Evolutionary conservation across 148 eudicot genomes (phyloP).

Genomic region (Nyssa sinensis): DNA sequence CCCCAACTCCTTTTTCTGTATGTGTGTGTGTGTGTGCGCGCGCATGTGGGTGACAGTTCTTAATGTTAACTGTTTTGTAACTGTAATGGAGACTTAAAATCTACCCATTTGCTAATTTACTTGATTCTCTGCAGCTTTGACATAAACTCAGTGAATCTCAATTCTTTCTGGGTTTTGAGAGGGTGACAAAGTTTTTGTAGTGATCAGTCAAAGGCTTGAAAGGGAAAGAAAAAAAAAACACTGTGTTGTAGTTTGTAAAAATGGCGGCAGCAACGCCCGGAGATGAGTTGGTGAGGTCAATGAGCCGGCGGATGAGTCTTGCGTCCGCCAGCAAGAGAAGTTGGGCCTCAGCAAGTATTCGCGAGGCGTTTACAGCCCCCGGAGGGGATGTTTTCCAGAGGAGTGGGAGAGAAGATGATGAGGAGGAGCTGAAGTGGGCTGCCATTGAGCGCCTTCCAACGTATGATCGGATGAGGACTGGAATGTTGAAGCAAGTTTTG

Average conservation of each 20-base stretch:
- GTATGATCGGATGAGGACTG: constrained; percentile 36
- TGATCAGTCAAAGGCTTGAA: not conserved
- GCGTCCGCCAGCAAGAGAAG: constrained; percentile 28
- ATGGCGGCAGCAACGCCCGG: constrained; percentile 26
- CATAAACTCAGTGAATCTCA: not conserved
- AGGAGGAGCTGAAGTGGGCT: constrained; percentile 52
- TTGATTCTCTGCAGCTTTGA: not conserved
- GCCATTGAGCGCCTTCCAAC: constrained; percentile 57
- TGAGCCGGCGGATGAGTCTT: constrained; percentile 30
- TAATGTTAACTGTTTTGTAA: too few species aligned
- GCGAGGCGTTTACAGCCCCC: constrained; percentile 31
- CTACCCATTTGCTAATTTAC: not conserved
- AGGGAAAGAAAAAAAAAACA: not conserved
- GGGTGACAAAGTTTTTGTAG: not conserved
- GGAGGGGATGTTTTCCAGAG: constrained; percentile 32
- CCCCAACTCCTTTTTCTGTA: too few species aligned
- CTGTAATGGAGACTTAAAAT: too few species aligned
- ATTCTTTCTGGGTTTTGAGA: not conserved
- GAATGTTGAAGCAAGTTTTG: constrained; percentile 35
- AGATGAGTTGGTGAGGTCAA: constrained; percentile 32
- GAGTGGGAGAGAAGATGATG: constrained; percentile 40
- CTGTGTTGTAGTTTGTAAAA: not conserved
- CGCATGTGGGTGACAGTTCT: too few species aligned
- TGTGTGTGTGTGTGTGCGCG: too few species aligned
- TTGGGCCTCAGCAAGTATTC: constrained; percentile 42